phyloP scores from a whole-genome alignment of 73 alveolate genomes.

The Paramecium tetraurelia region DNA sequence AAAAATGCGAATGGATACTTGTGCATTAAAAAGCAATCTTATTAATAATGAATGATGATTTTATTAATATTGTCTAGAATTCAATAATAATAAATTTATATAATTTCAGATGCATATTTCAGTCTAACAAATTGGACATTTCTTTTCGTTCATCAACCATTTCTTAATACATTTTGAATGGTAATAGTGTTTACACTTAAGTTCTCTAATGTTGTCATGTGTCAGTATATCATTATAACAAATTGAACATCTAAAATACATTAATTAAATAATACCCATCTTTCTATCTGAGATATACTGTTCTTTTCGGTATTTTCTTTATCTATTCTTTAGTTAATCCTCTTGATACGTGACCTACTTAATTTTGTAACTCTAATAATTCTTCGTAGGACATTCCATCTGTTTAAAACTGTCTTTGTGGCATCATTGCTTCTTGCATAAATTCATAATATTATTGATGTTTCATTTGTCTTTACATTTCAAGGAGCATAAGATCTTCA shows the following conservation, averaged over 20 bases:
- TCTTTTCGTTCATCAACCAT: conserved; percentile 56
- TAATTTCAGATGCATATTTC: conserved; percentile 18
- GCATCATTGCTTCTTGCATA: conserved; percentile 47
- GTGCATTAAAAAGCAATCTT: background rate
- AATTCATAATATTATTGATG: conserved; percentile 9
- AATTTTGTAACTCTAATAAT: conserved; percentile 46
- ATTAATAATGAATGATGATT: background rate
- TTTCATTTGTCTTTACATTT: background rate
- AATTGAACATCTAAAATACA: conserved; percentile 35
- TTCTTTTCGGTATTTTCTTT: background rate
- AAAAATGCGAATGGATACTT: background rate
- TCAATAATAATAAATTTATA: background rate
- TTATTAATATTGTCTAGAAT: background rate
- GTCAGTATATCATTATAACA: conserved; percentile 22
- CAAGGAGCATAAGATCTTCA: background rate
- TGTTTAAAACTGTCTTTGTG: conserved; percentile 12
- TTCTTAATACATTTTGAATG: conserved; percentile 50
- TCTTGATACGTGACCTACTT: conserved; percentile 50
- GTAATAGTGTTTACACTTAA: conserved; percentile 47
- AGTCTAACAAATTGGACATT: conserved; percentile 58
- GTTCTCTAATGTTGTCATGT: background rate
- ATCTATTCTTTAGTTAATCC: conserved; percentile 58
- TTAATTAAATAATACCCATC: background rate
- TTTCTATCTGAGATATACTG: background rate
- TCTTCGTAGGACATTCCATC: conserved; percentile 61